These are phyloP conservation scores for Naumovozyma baii DNA, from an alignment of 805 yeast genomes.

Conservation along the genomic window DNA sequence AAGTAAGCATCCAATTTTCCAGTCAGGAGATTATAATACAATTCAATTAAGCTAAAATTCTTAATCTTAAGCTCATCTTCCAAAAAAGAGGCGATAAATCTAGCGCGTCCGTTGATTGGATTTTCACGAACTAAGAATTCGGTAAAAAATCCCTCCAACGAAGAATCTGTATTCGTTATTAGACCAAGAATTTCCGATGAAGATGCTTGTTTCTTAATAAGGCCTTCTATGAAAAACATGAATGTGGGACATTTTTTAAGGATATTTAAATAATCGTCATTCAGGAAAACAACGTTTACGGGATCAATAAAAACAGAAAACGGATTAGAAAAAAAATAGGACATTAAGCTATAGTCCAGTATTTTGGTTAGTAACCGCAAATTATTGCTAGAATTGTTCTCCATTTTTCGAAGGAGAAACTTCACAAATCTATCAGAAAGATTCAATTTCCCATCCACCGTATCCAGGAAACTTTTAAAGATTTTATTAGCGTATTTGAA, in stretches of 20 bases:
- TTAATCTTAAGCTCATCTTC: slow-evolving; percentile 18
- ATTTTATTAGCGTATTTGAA: slow-evolving; percentile 27
- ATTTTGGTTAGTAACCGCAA: slow-evolving; percentile 26
- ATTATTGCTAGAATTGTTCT: slow-evolving; percentile 26
- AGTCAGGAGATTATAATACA: slow-evolving; percentile 22
- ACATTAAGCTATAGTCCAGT: slow-evolving; percentile 28
- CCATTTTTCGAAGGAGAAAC: slow-evolving; percentile 26
- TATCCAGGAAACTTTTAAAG: slow-evolving; percentile 27
- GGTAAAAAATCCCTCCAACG: slow-evolving; percentile 24
- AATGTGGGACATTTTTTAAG: slow-evolving; percentile 27
- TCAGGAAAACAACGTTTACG: slow-evolving; percentile 21
- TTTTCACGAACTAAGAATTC: slow-evolving; percentile 29
- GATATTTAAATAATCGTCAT: slow-evolving; percentile 21
- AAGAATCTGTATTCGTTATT: slow-evolving; percentile 17
- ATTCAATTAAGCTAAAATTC: slow-evolving; percentile 26
- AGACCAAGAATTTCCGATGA: slow-evolving; percentile 20
- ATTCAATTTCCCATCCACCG: slow-evolving; percentile 29
- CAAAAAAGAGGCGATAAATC: slow-evolving; percentile 18
- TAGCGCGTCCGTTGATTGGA: slow-evolving; percentile 28
- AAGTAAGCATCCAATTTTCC: slow-evolving; percentile 19
- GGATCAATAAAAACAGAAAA: slow-evolving; percentile 30
- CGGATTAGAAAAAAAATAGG: slow-evolving; percentile 29
- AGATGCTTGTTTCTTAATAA: slow-evolving; percentile 21
- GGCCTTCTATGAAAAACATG: slow-evolving; percentile 28
- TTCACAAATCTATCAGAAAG: slow-evolving; percentile 24